These are phyloP conservation scores for Dendrobium catenatum DNA, from an alignment of 106 monocot genomes.

Conservation along the genomic window DNA sequence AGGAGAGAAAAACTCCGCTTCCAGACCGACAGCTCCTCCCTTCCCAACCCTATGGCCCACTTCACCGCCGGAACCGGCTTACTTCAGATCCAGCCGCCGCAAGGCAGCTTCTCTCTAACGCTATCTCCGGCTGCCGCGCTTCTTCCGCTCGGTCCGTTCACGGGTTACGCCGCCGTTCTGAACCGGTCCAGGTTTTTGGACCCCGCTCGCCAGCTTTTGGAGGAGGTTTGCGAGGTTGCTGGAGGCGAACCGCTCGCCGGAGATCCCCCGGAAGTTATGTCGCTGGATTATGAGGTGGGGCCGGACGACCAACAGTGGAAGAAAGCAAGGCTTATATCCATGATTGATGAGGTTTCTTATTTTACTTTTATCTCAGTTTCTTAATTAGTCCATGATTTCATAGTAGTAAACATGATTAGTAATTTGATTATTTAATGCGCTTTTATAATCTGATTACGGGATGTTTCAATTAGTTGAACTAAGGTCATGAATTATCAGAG, in stretches of 20 bases:
- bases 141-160: constrained; percentile 55
- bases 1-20: constrained; percentile 76
- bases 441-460: not conserved
- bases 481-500: too few species aligned
- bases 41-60: not conserved
- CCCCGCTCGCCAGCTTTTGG: constrained; percentile 58
- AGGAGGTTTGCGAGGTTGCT: constrained; percentile 52
- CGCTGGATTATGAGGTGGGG: constrained; percentile 8
- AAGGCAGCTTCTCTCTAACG: constrained; percentile 13
- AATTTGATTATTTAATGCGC: not conserved
- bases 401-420: not conserved
- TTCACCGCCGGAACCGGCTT: not conserved
- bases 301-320: constrained; percentile 43
- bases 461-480: too few species aligned
- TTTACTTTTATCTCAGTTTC: not conserved
- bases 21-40: constrained; percentile 16
- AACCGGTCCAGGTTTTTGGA: constrained; percentile 58
- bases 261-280: constrained; percentile 13
- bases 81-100: not conserved
- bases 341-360: constrained; percentile 69
- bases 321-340: constrained; percentile 65
- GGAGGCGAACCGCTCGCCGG: not conserved
- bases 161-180: constrained; percentile 62
- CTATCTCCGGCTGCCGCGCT: constrained; percentile 13
- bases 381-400: not conserved